phyloP scores from a whole-genome alignment of 148 eudicot genomes.

The Cornus suecica region DNA sequence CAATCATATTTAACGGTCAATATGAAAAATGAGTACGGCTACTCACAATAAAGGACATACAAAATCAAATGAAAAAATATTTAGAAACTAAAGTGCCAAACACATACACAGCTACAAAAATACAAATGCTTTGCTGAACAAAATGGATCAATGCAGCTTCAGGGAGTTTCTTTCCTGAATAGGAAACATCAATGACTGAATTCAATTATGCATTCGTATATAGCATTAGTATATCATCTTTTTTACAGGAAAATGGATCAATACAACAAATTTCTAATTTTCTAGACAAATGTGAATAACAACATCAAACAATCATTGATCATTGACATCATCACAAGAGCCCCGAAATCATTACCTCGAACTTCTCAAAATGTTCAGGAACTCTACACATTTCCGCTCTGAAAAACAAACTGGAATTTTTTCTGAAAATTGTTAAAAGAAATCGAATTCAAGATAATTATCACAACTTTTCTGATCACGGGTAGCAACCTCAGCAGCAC shows the following conservation, averaged over 20 bases:
- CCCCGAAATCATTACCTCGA: background rate
- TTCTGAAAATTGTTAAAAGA: constrained; percentile 44
- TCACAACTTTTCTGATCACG: constrained; percentile 59
- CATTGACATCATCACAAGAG: constrained; percentile 13
- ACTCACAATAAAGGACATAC: too few species aligned
- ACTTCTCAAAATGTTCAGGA: constrained; percentile 7
- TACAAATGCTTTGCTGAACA: background rate
- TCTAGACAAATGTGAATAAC: constrained; percentile 18
- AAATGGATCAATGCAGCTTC: background rate
- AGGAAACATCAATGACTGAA: background rate
- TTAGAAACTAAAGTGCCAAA: too few species aligned
- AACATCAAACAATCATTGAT: constrained; percentile 17
- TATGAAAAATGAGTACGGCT: too few species aligned
- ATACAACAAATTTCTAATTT: constrained; percentile 21
- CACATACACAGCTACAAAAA: too few species aligned
- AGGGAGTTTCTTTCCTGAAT: background rate
- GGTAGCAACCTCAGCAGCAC: constrained; percentile 24
- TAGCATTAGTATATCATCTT: constrained; percentile 16
- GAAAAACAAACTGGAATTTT: constrained; percentile 11
- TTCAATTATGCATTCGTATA: constrained; percentile 20
- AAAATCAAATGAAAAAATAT: too few species aligned
- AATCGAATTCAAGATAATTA: constrained; percentile 92
- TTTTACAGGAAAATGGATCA: too few species aligned
- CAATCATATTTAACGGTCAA: too few species aligned
- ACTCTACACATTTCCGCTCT: constrained; percentile 12